Evolutionary conservation across 495 filamentous ascomycete genomes (phyloP).

Genomic region (Aspergillus mulundensis): DNA sequence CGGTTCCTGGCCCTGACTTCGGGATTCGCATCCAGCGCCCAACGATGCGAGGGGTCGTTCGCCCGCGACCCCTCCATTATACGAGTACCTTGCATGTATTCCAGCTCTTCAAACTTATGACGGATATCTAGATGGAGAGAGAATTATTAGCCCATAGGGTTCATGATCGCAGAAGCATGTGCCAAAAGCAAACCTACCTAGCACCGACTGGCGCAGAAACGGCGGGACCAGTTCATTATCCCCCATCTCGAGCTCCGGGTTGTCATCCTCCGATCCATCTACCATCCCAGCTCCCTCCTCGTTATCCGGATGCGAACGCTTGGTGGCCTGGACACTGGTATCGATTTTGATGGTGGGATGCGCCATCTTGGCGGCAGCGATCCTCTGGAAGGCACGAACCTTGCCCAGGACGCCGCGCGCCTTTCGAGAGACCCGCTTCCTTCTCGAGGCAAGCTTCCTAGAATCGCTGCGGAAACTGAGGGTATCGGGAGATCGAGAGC

Average conservation of each 20-base stretch:
- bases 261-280: slow-evolving; percentile 29
- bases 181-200: slow-evolving; percentile 32
- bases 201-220: slow-evolving; percentile 39
- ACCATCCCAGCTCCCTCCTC: slow-evolving; percentile 32
- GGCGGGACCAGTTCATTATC: slow-evolving; percentile 39
- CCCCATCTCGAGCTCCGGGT: slow-evolving; percentile 30
- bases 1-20: slow-evolving; percentile 62
- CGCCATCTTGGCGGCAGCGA: slow-evolving; percentile 45
- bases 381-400: slow-evolving; percentile 43
- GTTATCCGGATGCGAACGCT: slow-evolving; percentile 37
- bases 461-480: slow-evolving; percentile 29
- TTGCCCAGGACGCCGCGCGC: slow-evolving; percentile 47
- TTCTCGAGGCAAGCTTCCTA: slow-evolving; percentile 30
- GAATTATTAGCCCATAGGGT: slow-evolving; percentile 1
- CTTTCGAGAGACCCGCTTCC: slow-evolving; percentile 38
- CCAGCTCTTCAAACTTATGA: slow-evolving; percentile 46
- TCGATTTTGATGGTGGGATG: slow-evolving; percentile 47
- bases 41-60: slow-evolving; percentile 40
- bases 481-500: slow-evolving; percentile 32
- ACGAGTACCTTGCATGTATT: slow-evolving; percentile 43
- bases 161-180: not conserved
- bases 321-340: slow-evolving; percentile 38
- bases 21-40: slow-evolving; percentile 49
- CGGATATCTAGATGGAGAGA: slow-evolving; percentile 33
- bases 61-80: slow-evolving; percentile 32